Evolutionary conservation across 805 yeast species (phyloP).

Genomic region (Ogataea ramenticola): DNA sequence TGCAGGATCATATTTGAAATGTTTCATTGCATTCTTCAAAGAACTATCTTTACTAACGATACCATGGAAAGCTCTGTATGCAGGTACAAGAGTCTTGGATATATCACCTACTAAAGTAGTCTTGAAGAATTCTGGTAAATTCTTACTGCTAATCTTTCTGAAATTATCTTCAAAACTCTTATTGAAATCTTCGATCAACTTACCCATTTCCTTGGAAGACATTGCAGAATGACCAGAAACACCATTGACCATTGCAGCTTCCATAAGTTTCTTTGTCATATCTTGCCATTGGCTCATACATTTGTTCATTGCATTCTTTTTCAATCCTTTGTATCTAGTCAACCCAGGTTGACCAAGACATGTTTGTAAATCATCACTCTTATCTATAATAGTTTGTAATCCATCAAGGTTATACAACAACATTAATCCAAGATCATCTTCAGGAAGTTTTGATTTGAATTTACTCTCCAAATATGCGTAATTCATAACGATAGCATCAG

Average conservation of each 20-base stretch:
- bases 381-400: conserved; percentile 64
- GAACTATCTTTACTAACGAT: conserved; percentile 41
- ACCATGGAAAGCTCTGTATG: conserved; percentile 79
- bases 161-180: conserved; percentile 74
- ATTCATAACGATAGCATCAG: conserved; percentile 75
- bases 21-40: conserved; percentile 17
- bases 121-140: conserved; percentile 34
- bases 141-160: conserved; percentile 49
- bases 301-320: conserved; percentile 64
- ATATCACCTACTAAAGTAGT: conserved; percentile 63
- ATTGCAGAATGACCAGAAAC: conserved; percentile 28
- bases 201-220: conserved; percentile 80
- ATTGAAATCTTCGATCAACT: conserved; percentile 54
- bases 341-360: conserved; percentile 54
- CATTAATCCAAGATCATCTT: conserved; percentile 58
- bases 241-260: conserved; percentile 62
- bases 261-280: conserved; percentile 71
- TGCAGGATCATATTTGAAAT: conserved; percentile 54
- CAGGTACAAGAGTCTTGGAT: conserved; percentile 63
- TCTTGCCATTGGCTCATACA: conserved; percentile 76
- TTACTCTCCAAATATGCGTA: conserved; percentile 57
- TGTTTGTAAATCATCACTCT: conserved; percentile 36
- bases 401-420: conserved; percentile 64
- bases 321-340: conserved; percentile 58
- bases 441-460: conserved; percentile 36